Evolutionary conservation across 768 basidiomycete species (phyloP), one percentile per base, ranked within the genome.

Genomic region (Russula earlei): DNA sequence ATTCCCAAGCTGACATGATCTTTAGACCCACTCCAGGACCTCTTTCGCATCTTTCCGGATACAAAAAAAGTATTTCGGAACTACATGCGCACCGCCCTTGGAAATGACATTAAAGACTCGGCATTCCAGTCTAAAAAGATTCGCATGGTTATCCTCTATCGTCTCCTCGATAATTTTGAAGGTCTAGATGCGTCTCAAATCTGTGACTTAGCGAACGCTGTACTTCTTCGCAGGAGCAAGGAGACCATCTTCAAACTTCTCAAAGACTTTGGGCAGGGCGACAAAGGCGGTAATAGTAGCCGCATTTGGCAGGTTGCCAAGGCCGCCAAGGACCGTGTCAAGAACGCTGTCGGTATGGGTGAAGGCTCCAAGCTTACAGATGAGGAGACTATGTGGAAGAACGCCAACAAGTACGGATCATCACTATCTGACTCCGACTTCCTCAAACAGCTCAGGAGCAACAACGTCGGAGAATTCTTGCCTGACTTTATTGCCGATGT

Each of bases 371-470:
- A 7, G 6, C 34, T 49, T 3, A 12, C 43, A 6, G 42, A 42
- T 14, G 46, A 59, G 34, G 47, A 44, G 27, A 47, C 48, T 2
- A 25, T 60, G 8, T 55, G 48, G 49, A 40, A 33, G 29, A 20
- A 20, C 8, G 50, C 56, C 31, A 25, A 22, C 29, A 47, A 42
- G 25, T 40, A n/a, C 27, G 60, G 49, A 7, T 10, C 20, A 3
- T 1, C 25, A 1, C 27, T 60, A 10, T 14, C 49, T 6, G 60
- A 65, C 42, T 14, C 29, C 1, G 40, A 8, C 2, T 65, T 65
- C 42, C 52, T 65, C n/a, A 22, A 33, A 15, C 8, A 29, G 4
- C 20, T 54, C 0, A 31, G 27, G 2, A 10, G 9, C 1, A 34
- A 36, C 5, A 27, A 36, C 2, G n/a, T 9, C 4, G 8, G 10